Evolutionary conservation across 2,329 filamentous ascomycete species (phyloP), one percentile per base, ranked within the genome.

Genomic region (Trichoderma sp.): DNA sequence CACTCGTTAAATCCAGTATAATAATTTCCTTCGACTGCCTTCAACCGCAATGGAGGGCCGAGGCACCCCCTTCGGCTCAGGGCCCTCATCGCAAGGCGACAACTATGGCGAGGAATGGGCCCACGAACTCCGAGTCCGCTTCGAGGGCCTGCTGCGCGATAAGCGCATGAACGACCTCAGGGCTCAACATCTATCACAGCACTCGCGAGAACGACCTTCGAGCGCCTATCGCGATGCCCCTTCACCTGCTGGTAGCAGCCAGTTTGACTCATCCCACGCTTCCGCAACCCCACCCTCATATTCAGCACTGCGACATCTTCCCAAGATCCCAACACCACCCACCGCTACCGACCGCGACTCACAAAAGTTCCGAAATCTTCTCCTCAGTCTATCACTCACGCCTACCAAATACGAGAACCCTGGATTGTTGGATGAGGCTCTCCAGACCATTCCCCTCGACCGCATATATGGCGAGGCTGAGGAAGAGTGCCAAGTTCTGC

Each of bases 351-450:
- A 95, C 80, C 83, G 87, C 70, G 85, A 88, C 24, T 92, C 91
- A 1, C 86, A 92, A 73, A 93, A 93, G 76, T 94, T 95, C 77
- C 88, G 92, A 76, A 97, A 92, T 82, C 88, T 97, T 73, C 87
- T 98, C 58, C 88, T 97, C 75, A 94, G 93, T 24, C 84, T 98
- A 24, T 97, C 95, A 18, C 87, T 92, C 72, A 97, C 94, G 60
- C 96, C 96, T 21, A 92, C 91, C 24, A 96, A 95, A 80, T 99
- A 97, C 84, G 96, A 99, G 82, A 98, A 99, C 81, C 95, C 96
- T 0, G 96, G 96, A 43, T 84, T 98, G 12, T 85, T 99, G 67
- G 96, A 99, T 80, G 95, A 98, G 81, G 96, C 95, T 5, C 84
- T 99, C 21, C 90, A 93, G 73, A 90, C 90, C 47, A 93, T 99